phyloP scores from a whole-genome alignment of 106 monocot genomes.

The Ottelia alismoides region DNA sequence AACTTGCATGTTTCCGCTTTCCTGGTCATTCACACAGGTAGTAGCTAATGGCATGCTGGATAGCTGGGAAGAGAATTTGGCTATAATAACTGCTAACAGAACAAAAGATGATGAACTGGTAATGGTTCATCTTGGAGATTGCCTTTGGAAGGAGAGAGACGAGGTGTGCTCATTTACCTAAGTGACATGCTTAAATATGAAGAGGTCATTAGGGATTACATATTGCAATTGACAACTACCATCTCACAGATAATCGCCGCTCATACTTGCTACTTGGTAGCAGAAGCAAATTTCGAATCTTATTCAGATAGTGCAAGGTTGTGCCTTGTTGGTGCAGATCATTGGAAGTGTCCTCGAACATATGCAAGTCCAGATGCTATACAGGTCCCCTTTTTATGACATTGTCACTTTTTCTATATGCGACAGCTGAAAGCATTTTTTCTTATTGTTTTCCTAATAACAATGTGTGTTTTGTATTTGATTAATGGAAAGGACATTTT shows the following conservation, averaged over 20 bases:
- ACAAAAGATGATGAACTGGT: slow-evolving; percentile 93
- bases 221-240: too few relatives aligned
- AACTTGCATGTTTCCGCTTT: too few relatives aligned
- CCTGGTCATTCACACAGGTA: slow-evolving; percentile 16
- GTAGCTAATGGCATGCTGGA: slow-evolving; percentile 61
- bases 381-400: too few relatives aligned
- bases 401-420: too few relatives aligned
- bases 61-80: slow-evolving; percentile 95
- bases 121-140: slow-evolving; percentile 91
- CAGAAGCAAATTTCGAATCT: slow-evolving; percentile 80
- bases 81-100: slow-evolving; percentile 87
- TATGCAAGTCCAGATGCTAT: slow-evolving; percentile 86
- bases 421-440: too few relatives aligned
- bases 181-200: too few relatives aligned
- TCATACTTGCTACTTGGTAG: slow-evolving; percentile 87
- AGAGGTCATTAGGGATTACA: too few relatives aligned
- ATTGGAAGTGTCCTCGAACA: slow-evolving; percentile 87
- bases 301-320: slow-evolving; percentile 71
- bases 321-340: slow-evolving; percentile 93
- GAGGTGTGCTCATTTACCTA: slow-evolving; percentile 64
- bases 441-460: too few relatives aligned
- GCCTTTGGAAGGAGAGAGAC: slow-evolving; percentile 82
- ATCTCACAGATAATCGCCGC: slow-evolving; percentile 71
- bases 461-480: too few relatives aligned
- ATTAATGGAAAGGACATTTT: too few relatives aligned